Conservation (phyloP, 139 green algal species). For the Ettlia oleoabundans region DNA sequence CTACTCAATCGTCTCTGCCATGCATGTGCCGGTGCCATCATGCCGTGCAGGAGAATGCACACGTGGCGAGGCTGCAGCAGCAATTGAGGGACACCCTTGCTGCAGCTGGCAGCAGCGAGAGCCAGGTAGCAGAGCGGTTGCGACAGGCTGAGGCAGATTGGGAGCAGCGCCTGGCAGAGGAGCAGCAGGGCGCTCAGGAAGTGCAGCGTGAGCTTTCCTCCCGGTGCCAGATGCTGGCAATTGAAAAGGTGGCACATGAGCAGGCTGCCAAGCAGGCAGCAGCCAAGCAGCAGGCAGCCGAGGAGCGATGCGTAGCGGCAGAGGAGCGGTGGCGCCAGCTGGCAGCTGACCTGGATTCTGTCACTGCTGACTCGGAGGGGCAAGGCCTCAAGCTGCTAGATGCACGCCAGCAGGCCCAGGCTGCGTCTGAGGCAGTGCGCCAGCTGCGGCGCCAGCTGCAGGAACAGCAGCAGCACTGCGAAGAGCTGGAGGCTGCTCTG, state of each 20-base stretch:
- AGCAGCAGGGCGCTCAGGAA: background rate
- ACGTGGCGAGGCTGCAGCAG: background rate
- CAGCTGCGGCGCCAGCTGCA: slow-evolving; percentile 5
- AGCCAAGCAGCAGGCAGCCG: background rate
- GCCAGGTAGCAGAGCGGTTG: background rate
- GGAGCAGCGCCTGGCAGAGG: slow-evolving; percentile 8
- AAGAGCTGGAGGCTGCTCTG: slow-evolving; percentile 27
- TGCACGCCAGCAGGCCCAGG: background rate
- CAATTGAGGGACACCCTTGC: background rate
- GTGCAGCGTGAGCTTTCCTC: background rate
- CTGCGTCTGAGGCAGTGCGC: background rate
- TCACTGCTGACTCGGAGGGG: background rate
- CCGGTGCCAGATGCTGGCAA: slow-evolving; percentile 8
- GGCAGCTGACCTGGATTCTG: slow-evolving; percentile 5
- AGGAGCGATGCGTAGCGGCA: background rate
- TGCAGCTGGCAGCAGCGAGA: background rate
- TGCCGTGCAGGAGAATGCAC: slow-evolving; percentile 10
- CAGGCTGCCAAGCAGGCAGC: slow-evolving; percentile 7
- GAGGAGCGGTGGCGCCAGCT: slow-evolving; percentile 13
- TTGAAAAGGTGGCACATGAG: slow-evolving; percentile 9
- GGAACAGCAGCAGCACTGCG: slow-evolving; percentile 4
- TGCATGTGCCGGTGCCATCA: background rate
- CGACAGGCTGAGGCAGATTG: background rate
- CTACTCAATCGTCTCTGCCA: too few species aligned
- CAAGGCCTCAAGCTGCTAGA: background rate